Percentiles rank a stretch among this genome's conserved stretches.
phyloP scores from a whole-genome alignment of 2,329 filamentous ascomycete species.

The Dactylellina leptospora region DNA sequence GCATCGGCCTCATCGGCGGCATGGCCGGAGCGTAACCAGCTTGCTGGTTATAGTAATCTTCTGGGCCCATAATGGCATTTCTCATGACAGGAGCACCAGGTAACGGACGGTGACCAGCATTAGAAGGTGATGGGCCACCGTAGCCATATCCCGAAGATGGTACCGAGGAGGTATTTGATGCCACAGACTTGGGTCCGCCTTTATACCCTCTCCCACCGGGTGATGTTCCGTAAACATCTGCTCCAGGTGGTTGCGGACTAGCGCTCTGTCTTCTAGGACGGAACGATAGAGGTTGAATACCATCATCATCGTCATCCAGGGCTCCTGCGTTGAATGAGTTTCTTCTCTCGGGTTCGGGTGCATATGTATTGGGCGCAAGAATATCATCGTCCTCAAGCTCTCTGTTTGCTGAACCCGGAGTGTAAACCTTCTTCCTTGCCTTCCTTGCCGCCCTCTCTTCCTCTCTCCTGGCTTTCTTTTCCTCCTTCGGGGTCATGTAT shows the following conservation, averaged over 20 bases:
- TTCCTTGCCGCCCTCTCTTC: slow-evolving; percentile 53
- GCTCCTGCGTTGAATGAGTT: slow-evolving; percentile 25
- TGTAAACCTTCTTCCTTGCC: slow-evolving; percentile 54
- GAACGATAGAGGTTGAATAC: slow-evolving; percentile 31
- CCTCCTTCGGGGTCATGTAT: slow-evolving; percentile 49
- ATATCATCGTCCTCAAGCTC: slow-evolving; percentile 56
- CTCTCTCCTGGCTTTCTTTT: slow-evolving; percentile 41
- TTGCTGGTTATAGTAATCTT: slow-evolving; percentile 44
- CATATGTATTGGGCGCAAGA: slow-evolving; percentile 55
- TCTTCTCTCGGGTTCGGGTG: slow-evolving; percentile 55
- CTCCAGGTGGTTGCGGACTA: slow-evolving; percentile 32
- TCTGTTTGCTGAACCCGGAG: slow-evolving; percentile 54
- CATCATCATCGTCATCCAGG: not conserved
- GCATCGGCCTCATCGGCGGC: slow-evolving; percentile 14
- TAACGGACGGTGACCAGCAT: slow-evolving; percentile 27
- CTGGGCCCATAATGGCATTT: slow-evolving; percentile 51
- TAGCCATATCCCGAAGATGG: slow-evolving; percentile 36
- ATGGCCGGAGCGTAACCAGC: slow-evolving; percentile 3
- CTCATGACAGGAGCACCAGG: slow-evolving; percentile 47
- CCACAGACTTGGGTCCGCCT: slow-evolving; percentile 17
- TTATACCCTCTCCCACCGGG: slow-evolving; percentile 30
- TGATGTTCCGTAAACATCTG: slow-evolving; percentile 36
- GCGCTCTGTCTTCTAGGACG: slow-evolving; percentile 44
- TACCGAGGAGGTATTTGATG: slow-evolving; percentile 21
- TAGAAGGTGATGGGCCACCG: slow-evolving; percentile 4